Percentiles rank a stretch among this genome's conserved stretches.
Conservation (phyloP, 2,329 filamentous ascomycete genomes). For the Trichoderma sp. region DNA sequence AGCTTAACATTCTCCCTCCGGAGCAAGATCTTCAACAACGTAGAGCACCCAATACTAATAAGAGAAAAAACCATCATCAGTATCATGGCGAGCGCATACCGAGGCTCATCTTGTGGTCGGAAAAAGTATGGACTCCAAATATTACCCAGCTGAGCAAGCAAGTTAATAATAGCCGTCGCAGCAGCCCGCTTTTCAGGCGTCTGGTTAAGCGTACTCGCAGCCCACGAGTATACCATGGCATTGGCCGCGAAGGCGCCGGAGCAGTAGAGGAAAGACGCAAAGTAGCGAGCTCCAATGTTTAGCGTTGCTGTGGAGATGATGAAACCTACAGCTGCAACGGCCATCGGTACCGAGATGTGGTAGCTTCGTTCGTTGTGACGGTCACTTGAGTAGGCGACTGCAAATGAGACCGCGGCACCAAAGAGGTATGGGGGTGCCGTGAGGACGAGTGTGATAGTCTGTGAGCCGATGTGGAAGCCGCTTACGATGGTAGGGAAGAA, state of each 20-base stretch:
- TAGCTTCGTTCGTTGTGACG: constrained; percentile 43
- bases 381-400: constrained; percentile 34
- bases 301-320: constrained; percentile 28
- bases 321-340: constrained; percentile 40
- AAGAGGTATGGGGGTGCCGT: constrained; percentile 38
- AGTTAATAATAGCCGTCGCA: constrained; percentile 35
- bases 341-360: constrained; percentile 42
- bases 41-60: constrained; percentile 1
- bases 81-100: constrained; percentile 40
- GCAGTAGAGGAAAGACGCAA: constrained; percentile 33
- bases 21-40: background rate
- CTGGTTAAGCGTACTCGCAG: constrained; percentile 39
- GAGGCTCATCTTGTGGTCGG: constrained; percentile 37
- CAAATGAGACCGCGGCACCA: constrained; percentile 29
- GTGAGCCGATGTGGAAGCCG: constrained; percentile 41
- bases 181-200: constrained; percentile 45
- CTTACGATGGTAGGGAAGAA: constrained; percentile 26
- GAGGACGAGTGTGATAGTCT: constrained; percentile 48
- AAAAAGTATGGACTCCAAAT: constrained; percentile 44
- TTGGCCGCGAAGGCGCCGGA: constrained; percentile 36
- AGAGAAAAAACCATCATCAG: constrained; percentile 12
- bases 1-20: constrained; percentile 3
- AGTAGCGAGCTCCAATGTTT: constrained; percentile 30
- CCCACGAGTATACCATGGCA: constrained; percentile 38
- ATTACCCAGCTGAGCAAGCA: constrained; percentile 31